Conservation (phyloP, 495 filamentous ascomycete genomes). For the Physcia stellaris region DNA sequence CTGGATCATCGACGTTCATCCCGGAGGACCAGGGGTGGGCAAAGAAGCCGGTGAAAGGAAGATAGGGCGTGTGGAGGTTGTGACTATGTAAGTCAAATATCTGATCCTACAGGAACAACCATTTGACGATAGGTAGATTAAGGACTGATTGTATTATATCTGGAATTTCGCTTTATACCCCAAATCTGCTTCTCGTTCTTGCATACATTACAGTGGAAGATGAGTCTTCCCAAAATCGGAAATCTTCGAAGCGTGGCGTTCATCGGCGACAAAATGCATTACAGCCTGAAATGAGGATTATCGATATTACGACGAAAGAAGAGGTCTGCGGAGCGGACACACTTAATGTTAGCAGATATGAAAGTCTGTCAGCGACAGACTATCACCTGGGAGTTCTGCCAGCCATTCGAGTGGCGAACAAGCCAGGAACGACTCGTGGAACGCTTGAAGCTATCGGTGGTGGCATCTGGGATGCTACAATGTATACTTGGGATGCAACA, state of each 20-base stretch:
- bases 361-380: slow-evolving; percentile 74
- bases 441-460: slow-evolving; percentile 54
- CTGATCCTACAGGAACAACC: slow-evolving; percentile 7
- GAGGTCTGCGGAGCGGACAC: slow-evolving; percentile 68
- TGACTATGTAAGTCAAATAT: slow-evolving; percentile 58
- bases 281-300: slow-evolving; percentile 78
- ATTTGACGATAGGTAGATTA: slow-evolving; percentile 38
- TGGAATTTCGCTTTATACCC: slow-evolving; percentile 92
- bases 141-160: slow-evolving; percentile 94
- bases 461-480: slow-evolving; percentile 62
- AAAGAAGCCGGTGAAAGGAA: slow-evolving; percentile 58
- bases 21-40: slow-evolving; percentile 51
- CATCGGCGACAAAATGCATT: slow-evolving; percentile 59
- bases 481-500: too few relatives aligned
- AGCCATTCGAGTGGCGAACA: slow-evolving; percentile 46
- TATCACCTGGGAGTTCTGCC: slow-evolving; percentile 82
- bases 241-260: slow-evolving; percentile 42
- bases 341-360: slow-evolving; percentile 69
- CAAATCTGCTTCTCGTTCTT: slow-evolving; percentile 76
- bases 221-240: slow-evolving; percentile 34
- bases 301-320: slow-evolving; percentile 70
- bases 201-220: slow-evolving; percentile 68
- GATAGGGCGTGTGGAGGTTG: slow-evolving; percentile 71
- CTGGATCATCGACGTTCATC: slow-evolving; percentile 87
- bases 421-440: slow-evolving; percentile 46